These are phyloP conservation scores for Vigna radiata DNA, from an alignment of 306 rosid species.

Conservation along the genomic window DNA sequence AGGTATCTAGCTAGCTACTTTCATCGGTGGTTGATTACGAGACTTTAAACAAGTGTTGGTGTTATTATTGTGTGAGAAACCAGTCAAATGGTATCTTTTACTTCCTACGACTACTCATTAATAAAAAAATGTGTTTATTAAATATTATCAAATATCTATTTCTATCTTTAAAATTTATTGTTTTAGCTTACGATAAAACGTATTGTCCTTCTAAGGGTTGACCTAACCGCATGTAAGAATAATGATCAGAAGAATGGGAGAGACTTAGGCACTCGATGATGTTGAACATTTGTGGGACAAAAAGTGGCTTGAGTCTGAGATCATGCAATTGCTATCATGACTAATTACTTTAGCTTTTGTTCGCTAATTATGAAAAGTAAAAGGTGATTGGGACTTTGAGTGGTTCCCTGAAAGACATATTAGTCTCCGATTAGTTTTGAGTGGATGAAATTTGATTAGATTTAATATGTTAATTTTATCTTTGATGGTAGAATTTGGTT, in stretches of 20 bases:
- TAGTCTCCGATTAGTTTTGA: too few species aligned
- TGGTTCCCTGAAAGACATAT: neutral
- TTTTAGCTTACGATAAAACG: neutral
- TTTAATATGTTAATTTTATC: too few species aligned
- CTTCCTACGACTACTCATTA: neutral
- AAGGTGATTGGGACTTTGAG: neutral
- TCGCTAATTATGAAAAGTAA: neutral
- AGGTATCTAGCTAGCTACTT: neutral
- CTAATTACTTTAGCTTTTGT: conserved; percentile 9
- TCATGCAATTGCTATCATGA: conserved; percentile 8
- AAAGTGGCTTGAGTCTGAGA: neutral
- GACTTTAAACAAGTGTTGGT: neutral
- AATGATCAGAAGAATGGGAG: conserved; percentile 33
- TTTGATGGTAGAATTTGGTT: neutral
- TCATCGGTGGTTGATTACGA: conserved; percentile 30
- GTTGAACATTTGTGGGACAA: conserved; percentile 35
- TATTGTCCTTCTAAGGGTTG: neutral
- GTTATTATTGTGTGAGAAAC: conserved; percentile 24
- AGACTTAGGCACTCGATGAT: conserved; percentile 1
- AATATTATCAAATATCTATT: too few species aligned
- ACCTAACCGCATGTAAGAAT: conserved; percentile 5
- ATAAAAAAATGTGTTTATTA: too few species aligned
- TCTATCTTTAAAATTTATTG: too few species aligned
- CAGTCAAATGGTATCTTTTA: neutral
- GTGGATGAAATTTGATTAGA: too few species aligned